Evolutionary conservation across 495 filamentous ascomycete genomes (phyloP).

Genomic region (Apiosordaria backusii): DNA sequence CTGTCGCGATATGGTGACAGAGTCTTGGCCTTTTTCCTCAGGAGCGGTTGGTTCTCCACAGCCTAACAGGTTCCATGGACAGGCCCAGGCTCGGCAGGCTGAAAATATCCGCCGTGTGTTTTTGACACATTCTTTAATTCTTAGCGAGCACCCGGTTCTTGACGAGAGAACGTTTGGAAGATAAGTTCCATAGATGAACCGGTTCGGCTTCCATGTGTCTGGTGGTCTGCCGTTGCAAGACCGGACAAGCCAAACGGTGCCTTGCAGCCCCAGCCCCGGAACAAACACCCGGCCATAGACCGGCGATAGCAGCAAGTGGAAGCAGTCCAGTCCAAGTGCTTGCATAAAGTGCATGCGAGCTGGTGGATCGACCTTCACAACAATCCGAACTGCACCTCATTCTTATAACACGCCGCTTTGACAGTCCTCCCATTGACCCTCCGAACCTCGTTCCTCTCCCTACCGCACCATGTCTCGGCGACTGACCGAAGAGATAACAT

Average conservation of each 20-base stretch:
- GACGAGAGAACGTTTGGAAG: not conserved
- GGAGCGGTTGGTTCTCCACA: constrained; percentile 5
- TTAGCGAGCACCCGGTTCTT: not conserved
- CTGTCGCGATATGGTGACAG: constrained; percentile 9
- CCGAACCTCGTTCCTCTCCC: not conserved
- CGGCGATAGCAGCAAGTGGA: not conserved
- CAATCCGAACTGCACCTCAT: not conserved
- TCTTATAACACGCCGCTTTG: too few species aligned
- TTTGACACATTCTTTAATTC: not conserved
- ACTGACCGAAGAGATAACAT: not conserved
- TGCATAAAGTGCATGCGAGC: not conserved
- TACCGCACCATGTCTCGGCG: not conserved
- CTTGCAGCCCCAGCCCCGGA: not conserved
- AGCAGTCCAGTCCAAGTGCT: not conserved
- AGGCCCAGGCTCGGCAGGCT: not conserved
- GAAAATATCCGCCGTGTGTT: not conserved
- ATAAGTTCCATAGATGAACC: not conserved
- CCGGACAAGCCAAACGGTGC: not conserved
- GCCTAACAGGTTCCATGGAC: not conserved
- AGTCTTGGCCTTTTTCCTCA: not conserved
- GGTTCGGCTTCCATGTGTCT: too few species aligned
- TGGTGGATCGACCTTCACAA: not conserved
- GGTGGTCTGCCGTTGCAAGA: not conserved
- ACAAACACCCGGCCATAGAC: not conserved
- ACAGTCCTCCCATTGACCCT: not conserved